A percentile compares a stretch with the other conserved stretches of the same genome.
Conservation (phyloP, 371 early-diverging fungal species). For the Circinella umbellata region DNA sequence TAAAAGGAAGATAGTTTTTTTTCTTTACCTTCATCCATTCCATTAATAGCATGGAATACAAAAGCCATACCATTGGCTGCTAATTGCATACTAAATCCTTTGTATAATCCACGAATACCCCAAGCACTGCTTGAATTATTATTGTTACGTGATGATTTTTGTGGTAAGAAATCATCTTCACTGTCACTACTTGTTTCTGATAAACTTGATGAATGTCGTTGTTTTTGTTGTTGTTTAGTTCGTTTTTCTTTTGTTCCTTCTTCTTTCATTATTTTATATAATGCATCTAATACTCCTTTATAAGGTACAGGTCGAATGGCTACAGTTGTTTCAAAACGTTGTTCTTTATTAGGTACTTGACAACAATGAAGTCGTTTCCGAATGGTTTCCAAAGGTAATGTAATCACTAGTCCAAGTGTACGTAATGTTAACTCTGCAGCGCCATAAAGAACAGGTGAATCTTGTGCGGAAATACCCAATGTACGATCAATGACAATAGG, state of each 20-base stretch:
- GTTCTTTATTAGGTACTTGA: slow-evolving; percentile 38
- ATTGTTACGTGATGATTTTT: slow-evolving; percentile 8
- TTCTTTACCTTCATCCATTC: slow-evolving; percentile 39
- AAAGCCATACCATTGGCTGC: slow-evolving; percentile 65
- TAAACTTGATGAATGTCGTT: neutral
- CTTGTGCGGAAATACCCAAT: slow-evolving; percentile 63
- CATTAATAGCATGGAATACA: slow-evolving; percentile 58
- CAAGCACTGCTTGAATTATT: slow-evolving; percentile 47
- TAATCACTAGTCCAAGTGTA: slow-evolving; percentile 71
- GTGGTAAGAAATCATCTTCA: slow-evolving; percentile 21
- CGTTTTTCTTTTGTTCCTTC: slow-evolving; percentile 68
- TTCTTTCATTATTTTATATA: slow-evolving; percentile 81
- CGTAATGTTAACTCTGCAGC: slow-evolving; percentile 67
- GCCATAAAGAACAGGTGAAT: slow-evolving; percentile 69
- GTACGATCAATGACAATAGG: slow-evolving; percentile 74
- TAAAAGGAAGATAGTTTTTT: no score
- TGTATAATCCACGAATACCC: slow-evolving; percentile 78
- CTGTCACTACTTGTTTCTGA: slow-evolving; percentile 20
- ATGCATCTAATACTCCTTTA: slow-evolving; percentile 81
- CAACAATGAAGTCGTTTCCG: slow-evolving; percentile 86
- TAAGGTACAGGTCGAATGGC: slow-evolving; percentile 81
- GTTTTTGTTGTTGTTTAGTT: slow-evolving; percentile 17
- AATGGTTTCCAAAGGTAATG: slow-evolving; percentile 89
- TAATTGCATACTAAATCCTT: slow-evolving; percentile 76
- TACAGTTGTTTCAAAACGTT: slow-evolving; percentile 73